A percentile compares a stretch with the other conserved stretches of the same genome.
These are phyloP conservation scores for Posidonia australis DNA, from an alignment of 106 monocot genomes.

Conservation along the genomic window DNA sequence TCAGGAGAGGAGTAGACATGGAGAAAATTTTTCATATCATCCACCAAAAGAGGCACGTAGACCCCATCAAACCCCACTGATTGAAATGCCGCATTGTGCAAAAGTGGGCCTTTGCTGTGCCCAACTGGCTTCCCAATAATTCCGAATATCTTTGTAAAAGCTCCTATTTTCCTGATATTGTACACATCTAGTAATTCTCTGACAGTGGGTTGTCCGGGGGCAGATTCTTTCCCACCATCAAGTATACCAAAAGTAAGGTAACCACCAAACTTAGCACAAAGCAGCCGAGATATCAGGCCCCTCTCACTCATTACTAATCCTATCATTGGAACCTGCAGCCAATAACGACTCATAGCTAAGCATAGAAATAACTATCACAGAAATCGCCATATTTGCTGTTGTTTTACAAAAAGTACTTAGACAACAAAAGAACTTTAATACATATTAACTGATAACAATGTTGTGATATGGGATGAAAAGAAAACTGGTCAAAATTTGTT, in stretches of 20 bases:
- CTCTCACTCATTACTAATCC: conserved; percentile 85
- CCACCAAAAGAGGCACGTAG: conserved; percentile 84
- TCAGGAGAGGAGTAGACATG: conserved; percentile 73
- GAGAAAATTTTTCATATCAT: conserved; percentile 61
- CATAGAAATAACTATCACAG: background rate
- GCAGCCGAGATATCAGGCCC: conserved; percentile 71
- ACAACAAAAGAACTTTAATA: no score
- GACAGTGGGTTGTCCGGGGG: conserved; percentile 88
- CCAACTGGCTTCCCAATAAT: conserved; percentile 82
- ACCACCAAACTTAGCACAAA: conserved; percentile 89
- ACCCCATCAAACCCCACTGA: conserved; percentile 68
- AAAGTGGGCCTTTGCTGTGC: conserved; percentile 78
- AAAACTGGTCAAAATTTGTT: no score
- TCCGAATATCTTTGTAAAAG: conserved; percentile 71
- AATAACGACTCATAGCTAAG: background rate
- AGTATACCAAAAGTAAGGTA: conserved; percentile 85
- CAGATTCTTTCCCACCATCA: conserved; percentile 64
- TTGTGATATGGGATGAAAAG: no score
- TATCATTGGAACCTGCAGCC: conserved; percentile 72
- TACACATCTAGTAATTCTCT: conserved; percentile 70
- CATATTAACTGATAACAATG: no score
- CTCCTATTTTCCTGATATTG: conserved; percentile 52
- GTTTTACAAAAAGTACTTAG: background rate
- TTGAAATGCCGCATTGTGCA: conserved; percentile 66
- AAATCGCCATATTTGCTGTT: background rate